Conservation (phyloP, 768 basidiomycete genomes). For the Lentinus tigrinus region DNA sequence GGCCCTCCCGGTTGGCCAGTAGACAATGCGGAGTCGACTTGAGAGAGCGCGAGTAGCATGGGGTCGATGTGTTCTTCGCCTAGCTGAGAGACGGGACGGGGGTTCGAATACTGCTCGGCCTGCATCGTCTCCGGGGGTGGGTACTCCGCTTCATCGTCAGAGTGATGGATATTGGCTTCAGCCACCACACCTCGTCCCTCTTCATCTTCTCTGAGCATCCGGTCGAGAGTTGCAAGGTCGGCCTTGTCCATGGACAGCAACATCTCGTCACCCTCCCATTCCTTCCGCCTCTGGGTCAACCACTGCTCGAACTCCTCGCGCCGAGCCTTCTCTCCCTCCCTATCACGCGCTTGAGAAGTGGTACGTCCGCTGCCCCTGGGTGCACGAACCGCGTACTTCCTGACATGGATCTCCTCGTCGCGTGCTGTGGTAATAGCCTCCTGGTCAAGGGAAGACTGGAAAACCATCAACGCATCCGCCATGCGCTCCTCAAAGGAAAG, state of each 20-base stretch:
- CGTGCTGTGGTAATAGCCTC: constrained; percentile 21
- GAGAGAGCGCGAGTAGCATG: constrained; percentile 27
- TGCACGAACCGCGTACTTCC: constrained; percentile 22
- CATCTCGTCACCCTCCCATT: constrained; percentile 31
- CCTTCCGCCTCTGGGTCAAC: constrained; percentile 21
- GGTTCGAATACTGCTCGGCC: not conserved
- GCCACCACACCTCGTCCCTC: constrained; percentile 13
- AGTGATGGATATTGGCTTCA: not conserved
- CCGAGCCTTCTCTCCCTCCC: constrained; percentile 27
- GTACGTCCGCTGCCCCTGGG: constrained; percentile 18
- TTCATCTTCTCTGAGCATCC: constrained; percentile 32
- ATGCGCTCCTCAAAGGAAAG: constrained; percentile 46
- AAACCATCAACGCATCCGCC: constrained; percentile 30
- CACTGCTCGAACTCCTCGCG: constrained; percentile 22
- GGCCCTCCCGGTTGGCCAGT: not conserved
- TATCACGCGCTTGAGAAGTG: constrained; percentile 18
- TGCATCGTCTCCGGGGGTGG: not conserved
- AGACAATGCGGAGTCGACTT: not conserved
- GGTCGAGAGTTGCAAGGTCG: constrained; percentile 36
- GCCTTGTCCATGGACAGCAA: constrained; percentile 29
- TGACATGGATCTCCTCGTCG: constrained; percentile 14
- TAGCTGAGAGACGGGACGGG: not conserved
- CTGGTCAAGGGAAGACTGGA: constrained; percentile 32
- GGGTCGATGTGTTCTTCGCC: constrained; percentile 31
- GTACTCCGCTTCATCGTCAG: not conserved